Conservation (phyloP, 352 stramenopile species). For the Phytophthora syringae region DNA sequence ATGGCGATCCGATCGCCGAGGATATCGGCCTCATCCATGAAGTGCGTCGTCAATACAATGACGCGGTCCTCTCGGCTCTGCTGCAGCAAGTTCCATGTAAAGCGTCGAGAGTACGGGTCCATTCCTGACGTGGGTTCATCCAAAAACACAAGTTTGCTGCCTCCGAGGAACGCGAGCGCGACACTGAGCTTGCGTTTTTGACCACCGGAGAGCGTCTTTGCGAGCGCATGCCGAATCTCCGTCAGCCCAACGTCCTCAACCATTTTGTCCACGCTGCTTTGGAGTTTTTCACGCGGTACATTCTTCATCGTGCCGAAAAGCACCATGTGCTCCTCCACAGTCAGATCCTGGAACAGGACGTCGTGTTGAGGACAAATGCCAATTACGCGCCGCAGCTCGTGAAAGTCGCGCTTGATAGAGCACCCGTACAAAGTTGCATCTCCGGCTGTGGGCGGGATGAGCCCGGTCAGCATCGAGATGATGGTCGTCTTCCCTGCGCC, state of each 20-base stretch:
- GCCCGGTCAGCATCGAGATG: conserved; percentile 93
- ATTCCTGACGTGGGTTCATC: conserved; percentile 96
- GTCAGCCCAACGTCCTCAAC: conserved; percentile 87
- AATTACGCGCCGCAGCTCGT: conserved; percentile 90
- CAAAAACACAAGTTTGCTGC: conserved; percentile 90
- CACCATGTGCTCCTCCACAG: conserved; percentile 94
- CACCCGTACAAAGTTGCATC: conserved; percentile 77
- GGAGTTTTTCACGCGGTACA: conserved; percentile 51
- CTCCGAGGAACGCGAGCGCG: conserved; percentile 95
- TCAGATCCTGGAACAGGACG: conserved; percentile 94
- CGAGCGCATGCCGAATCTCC: conserved; percentile 79
- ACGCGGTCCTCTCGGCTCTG: conserved; percentile 80
- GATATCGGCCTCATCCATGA: conserved; percentile 89
- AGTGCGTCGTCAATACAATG: conserved; percentile 85
- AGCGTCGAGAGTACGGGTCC: conserved; percentile 94
- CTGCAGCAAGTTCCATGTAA: conserved; percentile 95
- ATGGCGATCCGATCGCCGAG: conserved; percentile 90
- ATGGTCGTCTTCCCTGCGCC: conserved; percentile 92
- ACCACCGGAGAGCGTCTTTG: conserved; percentile 87
- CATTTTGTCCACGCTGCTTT: conserved; percentile 62
- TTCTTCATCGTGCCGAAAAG: conserved; percentile 95
- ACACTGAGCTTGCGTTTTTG: conserved; percentile 97
- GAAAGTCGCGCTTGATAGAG: conserved; percentile 82
- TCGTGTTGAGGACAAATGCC: conserved; percentile 98
- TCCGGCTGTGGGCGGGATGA: conserved; percentile 68